phyloP scores from a whole-genome alignment of 345 rosid genomes.

The Leavenworthia alabamica region DNA sequence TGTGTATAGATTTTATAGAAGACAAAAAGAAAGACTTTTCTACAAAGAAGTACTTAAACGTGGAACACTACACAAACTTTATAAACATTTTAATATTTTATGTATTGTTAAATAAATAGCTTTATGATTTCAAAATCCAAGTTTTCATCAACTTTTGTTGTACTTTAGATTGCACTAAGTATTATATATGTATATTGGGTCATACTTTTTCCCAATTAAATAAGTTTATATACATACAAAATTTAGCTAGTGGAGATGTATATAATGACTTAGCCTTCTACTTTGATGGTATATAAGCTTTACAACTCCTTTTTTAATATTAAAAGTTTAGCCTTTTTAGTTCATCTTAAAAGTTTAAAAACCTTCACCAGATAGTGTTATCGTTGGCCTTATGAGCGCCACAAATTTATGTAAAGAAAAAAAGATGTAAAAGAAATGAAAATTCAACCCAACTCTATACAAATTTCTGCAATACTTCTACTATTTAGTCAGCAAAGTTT shows the following conservation, averaged over 20 bases:
- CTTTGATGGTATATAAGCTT: conserved; percentile 28
- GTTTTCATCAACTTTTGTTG: conserved; percentile 19
- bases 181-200: conserved; percentile 26
- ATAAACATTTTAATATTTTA: neutral
- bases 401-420: conserved; percentile 4
- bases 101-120: conserved; percentile 2
- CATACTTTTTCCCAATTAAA: conserved; percentile 3
- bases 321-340: conserved; percentile 2
- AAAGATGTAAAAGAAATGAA: neutral
- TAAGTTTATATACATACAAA: conserved; percentile 9
- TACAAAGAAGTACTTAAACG: conserved; percentile 20
- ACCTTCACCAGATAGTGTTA: conserved; percentile 27
- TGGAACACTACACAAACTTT: conserved; percentile 12
- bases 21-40: conserved; percentile 9
- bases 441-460: conserved; percentile 16
- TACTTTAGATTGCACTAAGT: conserved; percentile 32
- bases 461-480: neutral
- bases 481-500: conserved; percentile 4
- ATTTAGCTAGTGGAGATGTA: conserved; percentile 3
- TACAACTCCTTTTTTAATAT: conserved; percentile 12
- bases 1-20: conserved; percentile 33
- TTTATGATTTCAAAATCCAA: conserved; percentile 3
- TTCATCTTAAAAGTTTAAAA: conserved; percentile 19
- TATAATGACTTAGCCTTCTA: conserved; percentile 24
- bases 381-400: conserved; percentile 10